A percentile compares a stretch with the other conserved stretches of the same genome.
Conservation (phyloP, 1,139 yeast genomes). For the Blastobotrys indianensis region DNA sequence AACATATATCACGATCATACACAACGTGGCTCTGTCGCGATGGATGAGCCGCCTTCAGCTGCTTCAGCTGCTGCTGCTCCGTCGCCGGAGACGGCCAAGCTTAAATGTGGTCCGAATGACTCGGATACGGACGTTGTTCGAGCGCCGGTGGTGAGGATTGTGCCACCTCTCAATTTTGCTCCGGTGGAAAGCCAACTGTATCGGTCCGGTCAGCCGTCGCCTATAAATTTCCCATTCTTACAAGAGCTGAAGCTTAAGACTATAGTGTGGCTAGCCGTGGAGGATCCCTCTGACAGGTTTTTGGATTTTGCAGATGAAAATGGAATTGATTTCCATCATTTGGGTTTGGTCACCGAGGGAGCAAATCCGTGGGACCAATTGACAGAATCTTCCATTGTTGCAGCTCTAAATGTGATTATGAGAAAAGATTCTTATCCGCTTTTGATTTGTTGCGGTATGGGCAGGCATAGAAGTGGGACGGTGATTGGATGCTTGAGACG, state of each 20-base stretch:
- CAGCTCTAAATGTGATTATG: slow-evolving; percentile 70
- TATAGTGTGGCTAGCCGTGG: slow-evolving; percentile 90
- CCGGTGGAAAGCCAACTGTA: slow-evolving; percentile 86
- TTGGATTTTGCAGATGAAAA: slow-evolving; percentile 72
- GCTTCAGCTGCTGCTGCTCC: no score
- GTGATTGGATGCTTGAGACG: slow-evolving; percentile 89
- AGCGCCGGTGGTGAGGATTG: slow-evolving; percentile 42
- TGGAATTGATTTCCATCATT: slow-evolving; percentile 55
- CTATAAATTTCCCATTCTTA: slow-evolving; percentile 81
- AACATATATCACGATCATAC: no score
- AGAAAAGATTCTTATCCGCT: slow-evolving; percentile 73
- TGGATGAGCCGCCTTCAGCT: no score
- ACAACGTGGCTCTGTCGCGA: no score
- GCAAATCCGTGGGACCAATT: slow-evolving; percentile 97
- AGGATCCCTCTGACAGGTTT: slow-evolving; percentile 88
- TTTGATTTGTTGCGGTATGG: slow-evolving; percentile 95
- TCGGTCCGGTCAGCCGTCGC: slow-evolving; percentile 95
- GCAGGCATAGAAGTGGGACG: slow-evolving; percentile 93
- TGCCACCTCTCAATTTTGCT: slow-evolving; percentile 91
- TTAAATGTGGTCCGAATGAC: no score
- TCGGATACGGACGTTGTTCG: no score
- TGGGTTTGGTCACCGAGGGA: slow-evolving; percentile 56
- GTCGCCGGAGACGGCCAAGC: no score
- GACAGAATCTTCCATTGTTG: slow-evolving; percentile 72
- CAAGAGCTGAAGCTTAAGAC: slow-evolving; percentile 68